phyloP scores from a whole-genome alignment of 345 rosid species.

The Durio zibethinus region DNA sequence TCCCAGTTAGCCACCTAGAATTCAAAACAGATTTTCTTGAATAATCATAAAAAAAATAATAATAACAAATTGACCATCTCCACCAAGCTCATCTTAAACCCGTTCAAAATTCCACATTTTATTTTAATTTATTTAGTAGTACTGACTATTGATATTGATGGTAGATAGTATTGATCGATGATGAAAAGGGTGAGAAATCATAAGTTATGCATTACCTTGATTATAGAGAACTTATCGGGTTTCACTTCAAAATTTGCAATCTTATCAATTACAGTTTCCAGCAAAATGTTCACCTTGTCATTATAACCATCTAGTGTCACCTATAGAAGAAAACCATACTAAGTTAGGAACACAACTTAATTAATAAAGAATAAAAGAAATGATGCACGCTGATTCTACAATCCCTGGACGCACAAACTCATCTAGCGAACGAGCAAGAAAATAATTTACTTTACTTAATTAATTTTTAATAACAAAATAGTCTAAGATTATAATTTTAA shows the following conservation, averaged over 20 bases:
- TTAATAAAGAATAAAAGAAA: slow-evolving; percentile 1
- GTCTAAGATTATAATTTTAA: too few species aligned
- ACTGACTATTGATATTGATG: too few species aligned
- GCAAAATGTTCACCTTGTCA: slow-evolving; percentile 71
- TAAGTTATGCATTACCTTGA: slow-evolving; percentile 53
- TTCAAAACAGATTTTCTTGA: too few species aligned
- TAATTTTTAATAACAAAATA: too few species aligned
- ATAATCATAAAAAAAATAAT: too few species aligned
- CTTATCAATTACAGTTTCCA: slow-evolving; percentile 65
- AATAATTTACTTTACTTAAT: neutral
- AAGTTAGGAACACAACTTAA: slow-evolving; percentile 3
- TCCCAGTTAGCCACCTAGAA: too few species aligned
- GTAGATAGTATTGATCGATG: too few species aligned
- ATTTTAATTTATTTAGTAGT: too few species aligned
- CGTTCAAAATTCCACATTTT: too few species aligned
- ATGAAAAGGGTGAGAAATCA: too few species aligned
- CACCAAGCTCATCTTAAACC: too few species aligned
- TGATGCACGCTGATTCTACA: neutral
- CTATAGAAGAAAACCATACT: slow-evolving; percentile 32
- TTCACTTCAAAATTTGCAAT: slow-evolving; percentile 72
- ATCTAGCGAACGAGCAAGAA: neutral
- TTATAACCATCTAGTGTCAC: slow-evolving; percentile 78
- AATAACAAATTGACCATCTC: too few species aligned
- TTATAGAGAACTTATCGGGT: slow-evolving; percentile 73
- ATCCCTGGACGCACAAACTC: neutral